Conservation (phyloP, 768 basidiomycete genomes). For the Macrolepiota fuliginosa region DNA sequence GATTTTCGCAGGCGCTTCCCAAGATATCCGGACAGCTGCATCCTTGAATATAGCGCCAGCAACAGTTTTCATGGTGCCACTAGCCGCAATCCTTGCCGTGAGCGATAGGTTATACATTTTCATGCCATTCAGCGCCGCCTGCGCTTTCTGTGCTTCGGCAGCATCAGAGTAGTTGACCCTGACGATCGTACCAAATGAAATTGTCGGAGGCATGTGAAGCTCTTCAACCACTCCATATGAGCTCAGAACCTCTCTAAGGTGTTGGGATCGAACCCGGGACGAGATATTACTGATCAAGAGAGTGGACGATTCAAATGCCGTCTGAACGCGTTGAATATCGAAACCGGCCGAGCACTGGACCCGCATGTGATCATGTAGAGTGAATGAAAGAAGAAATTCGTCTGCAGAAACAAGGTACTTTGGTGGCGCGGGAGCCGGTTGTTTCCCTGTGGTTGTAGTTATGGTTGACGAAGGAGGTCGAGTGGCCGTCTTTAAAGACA, state of each 20-base stretch:
- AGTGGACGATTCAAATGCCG: constrained; percentile 72
- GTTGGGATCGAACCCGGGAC: constrained; percentile 24
- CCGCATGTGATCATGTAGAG: constrained; percentile 52
- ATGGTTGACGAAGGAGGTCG: neutral
- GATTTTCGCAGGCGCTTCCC: constrained; percentile 53
- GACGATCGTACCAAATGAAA: constrained; percentile 24
- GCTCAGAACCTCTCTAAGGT: constrained; percentile 36
- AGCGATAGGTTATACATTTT: constrained; percentile 37
- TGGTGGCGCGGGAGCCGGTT: neutral
- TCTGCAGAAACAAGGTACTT: neutral
- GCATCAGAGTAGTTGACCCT: constrained; percentile 48
- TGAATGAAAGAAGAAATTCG: constrained; percentile 18
- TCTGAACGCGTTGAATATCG: constrained; percentile 46
- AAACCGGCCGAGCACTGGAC: constrained; percentile 63
- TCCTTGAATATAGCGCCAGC: constrained; percentile 45
- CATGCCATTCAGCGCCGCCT: constrained; percentile 45
- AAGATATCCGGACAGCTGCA: constrained; percentile 53
- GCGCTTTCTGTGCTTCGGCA: constrained; percentile 52
- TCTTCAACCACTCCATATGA: constrained; percentile 47
- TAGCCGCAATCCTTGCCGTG: constrained; percentile 43
- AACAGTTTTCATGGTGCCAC: constrained; percentile 25
- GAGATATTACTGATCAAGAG: constrained; percentile 55
- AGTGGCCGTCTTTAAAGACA: neutral
- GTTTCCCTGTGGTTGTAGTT: neutral
- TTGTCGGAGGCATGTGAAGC: constrained; percentile 26